Evolutionary conservation across 805 yeast species (phyloP).

Genomic region (Lachancea sp.): DNA sequence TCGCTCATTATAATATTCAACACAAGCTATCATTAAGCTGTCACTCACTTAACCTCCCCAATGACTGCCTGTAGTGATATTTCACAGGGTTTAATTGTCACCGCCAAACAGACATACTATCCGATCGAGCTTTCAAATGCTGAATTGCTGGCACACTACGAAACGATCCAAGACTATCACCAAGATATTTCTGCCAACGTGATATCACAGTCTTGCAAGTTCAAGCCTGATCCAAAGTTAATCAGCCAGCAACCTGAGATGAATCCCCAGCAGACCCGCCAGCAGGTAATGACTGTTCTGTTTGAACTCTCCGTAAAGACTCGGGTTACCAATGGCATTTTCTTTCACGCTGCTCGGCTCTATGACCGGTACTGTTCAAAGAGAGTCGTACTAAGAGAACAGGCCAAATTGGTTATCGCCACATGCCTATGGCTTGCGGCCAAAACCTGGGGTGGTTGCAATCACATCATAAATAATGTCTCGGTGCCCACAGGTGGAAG

Average conservation of each 20-base stretch:
- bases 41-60: constrained; percentile 1
- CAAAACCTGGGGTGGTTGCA: constrained; percentile 72
- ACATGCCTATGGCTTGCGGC: constrained; percentile 92
- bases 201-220: constrained; percentile 33
- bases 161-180: constrained; percentile 44
- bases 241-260: constrained; percentile 87
- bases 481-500: constrained; percentile 52
- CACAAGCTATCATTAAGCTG: background rate
- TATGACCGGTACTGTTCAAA: constrained; percentile 90
- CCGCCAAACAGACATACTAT: constrained; percentile 44
- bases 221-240: constrained; percentile 52
- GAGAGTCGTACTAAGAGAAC: constrained; percentile 76
- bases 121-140: constrained; percentile 44
- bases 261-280: constrained; percentile 59
- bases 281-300: constrained; percentile 70
- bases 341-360: constrained; percentile 62
- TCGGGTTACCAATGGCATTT: constrained; percentile 60
- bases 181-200: constrained; percentile 41
- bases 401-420: constrained; percentile 83
- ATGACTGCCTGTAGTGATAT: constrained; percentile 1
- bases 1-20: background rate
- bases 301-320: constrained; percentile 62
- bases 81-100: constrained; percentile 31
- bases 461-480: constrained; percentile 51
- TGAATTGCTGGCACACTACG: constrained; percentile 44